Conservation (phyloP, 2,329 filamentous ascomycete genomes). For the Hypoxylon sp. region DNA sequence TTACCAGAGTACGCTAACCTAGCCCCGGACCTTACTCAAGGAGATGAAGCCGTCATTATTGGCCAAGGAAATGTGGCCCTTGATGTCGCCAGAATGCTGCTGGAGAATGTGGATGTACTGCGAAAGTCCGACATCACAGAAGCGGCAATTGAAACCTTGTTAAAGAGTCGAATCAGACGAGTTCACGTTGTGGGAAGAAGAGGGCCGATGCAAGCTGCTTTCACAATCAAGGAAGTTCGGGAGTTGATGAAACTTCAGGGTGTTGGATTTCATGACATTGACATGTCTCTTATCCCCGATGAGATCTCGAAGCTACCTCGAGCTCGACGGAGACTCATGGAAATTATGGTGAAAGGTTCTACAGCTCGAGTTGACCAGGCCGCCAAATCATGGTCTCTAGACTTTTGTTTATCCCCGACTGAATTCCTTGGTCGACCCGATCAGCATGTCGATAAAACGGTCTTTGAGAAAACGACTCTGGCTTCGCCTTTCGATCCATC, state of each 20-base stretch:
- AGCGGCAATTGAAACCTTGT: conserved; percentile 81
- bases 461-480: conserved; percentile 75
- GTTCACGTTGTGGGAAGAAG: conserved; percentile 91
- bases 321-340: conserved; percentile 81
- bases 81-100: conserved; percentile 89
- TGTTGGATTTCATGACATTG: conserved; percentile 80
- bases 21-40: conserved; percentile 78
- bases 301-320: conserved; percentile 80
- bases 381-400: conserved; percentile 82
- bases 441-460: conserved; percentile 72
- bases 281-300: conserved; percentile 75
- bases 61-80: conserved; percentile 97
- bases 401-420: conserved; percentile 85
- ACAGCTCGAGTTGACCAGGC: conserved; percentile 63
- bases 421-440: conserved; percentile 71
- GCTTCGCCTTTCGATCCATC: conserved; percentile 68
- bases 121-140: conserved; percentile 90
- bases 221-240: conserved; percentile 94
- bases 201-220: conserved; percentile 92
- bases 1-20: conserved; percentile 84
- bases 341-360: conserved; percentile 84
- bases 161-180: conserved; percentile 79
- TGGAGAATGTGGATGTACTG: conserved; percentile 81
- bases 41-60: conserved; percentile 88
- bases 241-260: conserved; percentile 84